A percentile compares a stretch with the other conserved stretches of the same genome.
phyloP scores from a whole-genome alignment of 176 grass and related monocot species.

The Puya raimondii region DNA sequence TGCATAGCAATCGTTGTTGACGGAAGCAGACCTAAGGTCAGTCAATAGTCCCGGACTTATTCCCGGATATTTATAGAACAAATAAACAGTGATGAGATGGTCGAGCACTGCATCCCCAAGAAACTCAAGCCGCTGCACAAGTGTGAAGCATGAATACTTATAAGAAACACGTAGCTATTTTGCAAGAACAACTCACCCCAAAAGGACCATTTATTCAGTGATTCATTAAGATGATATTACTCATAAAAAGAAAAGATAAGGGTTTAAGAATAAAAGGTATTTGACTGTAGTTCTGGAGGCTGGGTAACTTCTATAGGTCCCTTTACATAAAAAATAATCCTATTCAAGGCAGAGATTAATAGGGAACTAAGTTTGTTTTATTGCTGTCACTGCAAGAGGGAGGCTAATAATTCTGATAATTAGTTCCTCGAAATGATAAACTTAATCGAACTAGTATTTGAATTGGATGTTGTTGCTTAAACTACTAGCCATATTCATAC shows the following conservation, averaged over 20 bases:
- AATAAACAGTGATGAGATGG: conserved; percentile 53
- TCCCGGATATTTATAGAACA: conserved; percentile 48
- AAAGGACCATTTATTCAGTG: neutral
- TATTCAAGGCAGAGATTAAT: too few species aligned
- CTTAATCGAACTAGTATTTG: neutral
- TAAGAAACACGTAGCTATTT: neutral
- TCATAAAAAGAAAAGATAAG: too few species aligned
- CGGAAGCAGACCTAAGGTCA: conserved; percentile 66
- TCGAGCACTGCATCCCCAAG: conserved; percentile 70
- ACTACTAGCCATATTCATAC: too few species aligned
- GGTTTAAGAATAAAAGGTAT: too few species aligned
- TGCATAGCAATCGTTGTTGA: conserved; percentile 75
- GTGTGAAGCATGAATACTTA: conserved; percentile 8
- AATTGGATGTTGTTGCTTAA: neutral
- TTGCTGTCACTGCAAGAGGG: too few species aligned
- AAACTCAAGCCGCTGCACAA: conserved; percentile 73
- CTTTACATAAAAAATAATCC: too few species aligned
- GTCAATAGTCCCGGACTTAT: conserved; percentile 62
- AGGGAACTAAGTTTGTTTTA: too few species aligned
- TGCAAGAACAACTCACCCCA: neutral
- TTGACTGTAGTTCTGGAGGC: too few species aligned
- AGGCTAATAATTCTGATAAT: too few species aligned
- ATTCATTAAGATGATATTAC: too few species aligned
- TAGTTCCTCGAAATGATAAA: too few species aligned
- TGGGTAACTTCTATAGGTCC: too few species aligned